These are phyloP conservation scores for Fagopyrum homotropicum DNA, from an alignment of 148 eudicot genomes.

Conservation along the genomic window DNA sequence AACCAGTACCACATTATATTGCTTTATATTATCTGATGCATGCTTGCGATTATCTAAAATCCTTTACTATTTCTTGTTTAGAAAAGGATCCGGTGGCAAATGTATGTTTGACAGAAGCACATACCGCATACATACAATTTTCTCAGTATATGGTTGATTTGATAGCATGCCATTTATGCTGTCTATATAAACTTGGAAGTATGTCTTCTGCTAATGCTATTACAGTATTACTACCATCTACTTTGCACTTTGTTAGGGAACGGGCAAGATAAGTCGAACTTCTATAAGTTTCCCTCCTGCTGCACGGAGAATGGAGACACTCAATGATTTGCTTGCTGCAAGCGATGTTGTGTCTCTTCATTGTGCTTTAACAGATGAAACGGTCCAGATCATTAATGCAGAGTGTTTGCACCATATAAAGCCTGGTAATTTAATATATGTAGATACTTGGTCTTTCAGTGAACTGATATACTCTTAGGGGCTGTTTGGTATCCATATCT, in stretches of 20 bases:
- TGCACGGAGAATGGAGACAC: conserved; percentile 98
- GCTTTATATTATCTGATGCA: not conserved
- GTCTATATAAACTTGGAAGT: not conserved
- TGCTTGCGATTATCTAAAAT: not conserved
- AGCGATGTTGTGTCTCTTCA: conserved; percentile 94
- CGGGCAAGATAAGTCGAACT: conserved; percentile 45
- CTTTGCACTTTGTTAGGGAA: conserved; percentile 32
- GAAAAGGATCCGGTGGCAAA: not conserved
- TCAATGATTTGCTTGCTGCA: conserved; percentile 93
- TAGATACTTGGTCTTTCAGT: not conserved
- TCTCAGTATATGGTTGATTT: not conserved
- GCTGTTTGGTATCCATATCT: no score
- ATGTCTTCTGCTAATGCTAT: not conserved
- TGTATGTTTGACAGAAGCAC: not conserved
- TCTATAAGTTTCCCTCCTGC: conserved; percentile 67
- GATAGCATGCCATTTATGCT: not conserved
- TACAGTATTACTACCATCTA: not conserved
- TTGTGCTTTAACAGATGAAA: conserved; percentile 86
- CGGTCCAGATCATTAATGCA: conserved; percentile 83
- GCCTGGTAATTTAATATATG: conserved; percentile 47
- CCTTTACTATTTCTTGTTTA: not conserved
- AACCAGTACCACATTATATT: not conserved
- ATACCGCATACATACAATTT: not conserved
- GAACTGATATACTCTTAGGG: not conserved
- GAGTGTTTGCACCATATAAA: conserved; percentile 88